phyloP scores from a whole-genome alignment of 306 rosid species.

The Cucumis cinereus region DNA sequence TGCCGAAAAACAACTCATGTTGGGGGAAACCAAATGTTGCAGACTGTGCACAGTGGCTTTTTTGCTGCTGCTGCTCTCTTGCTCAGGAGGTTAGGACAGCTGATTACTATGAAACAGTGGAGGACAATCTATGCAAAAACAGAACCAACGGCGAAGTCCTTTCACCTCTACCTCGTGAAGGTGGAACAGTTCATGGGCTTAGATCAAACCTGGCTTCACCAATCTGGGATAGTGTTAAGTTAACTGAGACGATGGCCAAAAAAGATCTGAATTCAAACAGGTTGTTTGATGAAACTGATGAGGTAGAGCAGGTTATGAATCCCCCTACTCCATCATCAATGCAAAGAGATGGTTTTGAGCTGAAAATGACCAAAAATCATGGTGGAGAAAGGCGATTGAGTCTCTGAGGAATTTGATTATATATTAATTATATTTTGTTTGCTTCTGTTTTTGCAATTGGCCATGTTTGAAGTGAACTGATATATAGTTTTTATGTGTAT shows the following conservation, averaged over 20 bases:
- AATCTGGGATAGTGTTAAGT: conserved; percentile 15
- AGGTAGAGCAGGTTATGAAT: conserved; percentile 19
- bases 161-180: conserved; percentile 28
- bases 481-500: not conserved
- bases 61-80: conserved; percentile 49
- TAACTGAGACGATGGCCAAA: conserved; percentile 15
- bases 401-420: not conserved
- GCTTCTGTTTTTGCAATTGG: not conserved
- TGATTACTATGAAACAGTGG: conserved; percentile 23
- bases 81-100: conserved; percentile 51
- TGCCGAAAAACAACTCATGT: conserved; percentile 23
- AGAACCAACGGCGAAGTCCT: not conserved
- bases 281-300: conserved; percentile 5
- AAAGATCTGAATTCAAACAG: conserved; percentile 7
- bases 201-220: conserved; percentile 13
- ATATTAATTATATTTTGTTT: not conserved
- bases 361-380: not conserved
- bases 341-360: conserved; percentile 9
- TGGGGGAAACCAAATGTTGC: conserved; percentile 30
- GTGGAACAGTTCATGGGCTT: conserved; percentile 10
- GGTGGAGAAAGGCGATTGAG: not conserved
- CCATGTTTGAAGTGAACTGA: not conserved
- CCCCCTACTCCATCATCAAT: conserved; percentile 18
- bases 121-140: conserved; percentile 18
- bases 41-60: conserved; percentile 40